These are phyloP conservation scores for Apiotrichum veenhuisii DNA, from an alignment of 1,284 basidiomycete species.

Conservation along the genomic window DNA sequence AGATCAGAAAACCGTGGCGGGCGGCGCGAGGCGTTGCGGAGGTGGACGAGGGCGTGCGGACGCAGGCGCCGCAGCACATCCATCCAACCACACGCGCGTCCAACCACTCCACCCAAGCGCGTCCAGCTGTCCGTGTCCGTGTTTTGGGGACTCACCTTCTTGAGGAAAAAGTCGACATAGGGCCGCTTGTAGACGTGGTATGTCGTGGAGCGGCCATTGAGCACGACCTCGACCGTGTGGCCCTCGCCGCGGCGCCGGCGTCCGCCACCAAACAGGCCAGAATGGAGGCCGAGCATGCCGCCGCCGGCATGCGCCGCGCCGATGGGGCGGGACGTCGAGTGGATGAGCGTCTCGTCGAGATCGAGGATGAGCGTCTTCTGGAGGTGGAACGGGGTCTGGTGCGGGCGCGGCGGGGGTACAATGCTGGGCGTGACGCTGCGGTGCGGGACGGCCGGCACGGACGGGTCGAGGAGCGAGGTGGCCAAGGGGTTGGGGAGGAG, in stretches of 20 bases:
- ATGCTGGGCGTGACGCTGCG: conserved; percentile 10
- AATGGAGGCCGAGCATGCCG: conserved; percentile 62
- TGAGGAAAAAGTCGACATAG: conserved; percentile 90
- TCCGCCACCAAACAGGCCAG: conserved; percentile 52
- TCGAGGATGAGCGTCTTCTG: conserved; percentile 93
- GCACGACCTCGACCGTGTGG: conserved; percentile 91
- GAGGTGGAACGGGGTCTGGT: conserved; percentile 65
- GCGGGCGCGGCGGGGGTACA: conserved; percentile 38
- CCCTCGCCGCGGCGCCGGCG: conserved; percentile 60
- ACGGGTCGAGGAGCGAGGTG: conserved; percentile 40
- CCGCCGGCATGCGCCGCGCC: conserved; percentile 48
- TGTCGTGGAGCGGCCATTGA: conserved; percentile 80
- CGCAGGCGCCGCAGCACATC: not conserved
- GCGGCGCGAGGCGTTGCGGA: not conserved
- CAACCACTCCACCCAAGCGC: too few relatives aligned
- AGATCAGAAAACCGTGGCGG: not conserved
- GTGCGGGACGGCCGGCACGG: conserved; percentile 48
- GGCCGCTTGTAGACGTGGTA: conserved; percentile 99
- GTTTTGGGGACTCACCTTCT: conserved; percentile 62
- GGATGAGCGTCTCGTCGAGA: conserved; percentile 95
- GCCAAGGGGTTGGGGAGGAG: conserved; percentile 45
- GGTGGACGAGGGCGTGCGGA: not conserved
- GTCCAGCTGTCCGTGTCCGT: not conserved
- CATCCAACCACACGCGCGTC: too few relatives aligned
- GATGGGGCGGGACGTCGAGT: conserved; percentile 81